phyloP scores from a whole-genome alignment of 306 rosid genomes.

The Cucurbita maxima region DNA sequence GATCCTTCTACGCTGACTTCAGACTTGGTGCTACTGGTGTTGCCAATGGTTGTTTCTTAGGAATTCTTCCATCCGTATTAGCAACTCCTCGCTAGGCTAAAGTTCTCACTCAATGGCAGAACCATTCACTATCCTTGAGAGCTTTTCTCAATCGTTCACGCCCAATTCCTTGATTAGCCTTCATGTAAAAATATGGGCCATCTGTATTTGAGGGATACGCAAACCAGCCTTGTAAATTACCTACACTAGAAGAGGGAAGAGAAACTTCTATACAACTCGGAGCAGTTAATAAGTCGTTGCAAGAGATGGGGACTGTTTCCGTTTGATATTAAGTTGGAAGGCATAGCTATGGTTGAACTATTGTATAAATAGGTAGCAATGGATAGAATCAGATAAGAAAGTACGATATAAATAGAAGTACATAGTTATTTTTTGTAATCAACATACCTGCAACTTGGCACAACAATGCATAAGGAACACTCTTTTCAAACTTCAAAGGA shows the following conservation, averaged over 20 bases:
- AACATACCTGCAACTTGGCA: conserved; percentile 86
- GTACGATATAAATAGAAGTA: not conserved
- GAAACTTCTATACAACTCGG: not conserved
- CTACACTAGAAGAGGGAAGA: not conserved
- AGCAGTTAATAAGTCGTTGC: not conserved
- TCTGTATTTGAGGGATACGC: not conserved
- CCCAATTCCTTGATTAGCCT: not conserved
- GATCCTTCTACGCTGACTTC: too few species aligned
- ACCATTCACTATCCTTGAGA: not conserved
- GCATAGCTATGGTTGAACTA: not conserved
- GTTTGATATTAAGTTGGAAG: not conserved
- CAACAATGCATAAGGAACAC: conserved; percentile 71
- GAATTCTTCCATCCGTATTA: too few species aligned
- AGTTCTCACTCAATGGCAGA: not conserved
- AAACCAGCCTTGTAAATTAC: too few species aligned
- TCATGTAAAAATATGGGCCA: not conserved
- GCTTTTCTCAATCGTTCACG: not conserved
- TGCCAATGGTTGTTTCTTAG: too few species aligned
- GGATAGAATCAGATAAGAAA: not conserved
- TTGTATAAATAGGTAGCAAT: not conserved
- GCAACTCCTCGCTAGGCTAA: not conserved
- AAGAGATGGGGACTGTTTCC: not conserved
- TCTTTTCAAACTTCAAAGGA: conserved; percentile 66
- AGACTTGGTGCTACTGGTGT: too few species aligned
- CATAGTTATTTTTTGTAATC: not conserved